Percentiles rank a stretch among this genome's conserved stretches.
These are phyloP conservation scores for Linnemannia zychae DNA, from an alignment of 192 early-diverging fungal species.

Conservation along the genomic window DNA sequence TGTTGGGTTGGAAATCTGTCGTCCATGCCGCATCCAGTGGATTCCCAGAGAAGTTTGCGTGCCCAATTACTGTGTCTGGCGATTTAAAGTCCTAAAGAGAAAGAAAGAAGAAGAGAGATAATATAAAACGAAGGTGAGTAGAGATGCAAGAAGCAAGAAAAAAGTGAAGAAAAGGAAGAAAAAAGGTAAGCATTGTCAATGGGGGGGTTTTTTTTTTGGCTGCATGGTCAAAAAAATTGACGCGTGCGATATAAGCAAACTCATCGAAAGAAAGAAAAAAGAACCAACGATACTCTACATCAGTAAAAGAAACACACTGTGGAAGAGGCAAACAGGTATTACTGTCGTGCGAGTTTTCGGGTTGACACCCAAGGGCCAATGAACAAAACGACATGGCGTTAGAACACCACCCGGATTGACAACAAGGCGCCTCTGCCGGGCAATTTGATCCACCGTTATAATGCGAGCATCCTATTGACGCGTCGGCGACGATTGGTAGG, in stretches of 20 bases:
- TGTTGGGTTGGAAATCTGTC: conserved; percentile 50
- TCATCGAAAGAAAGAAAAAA: no score
- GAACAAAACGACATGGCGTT: conserved; percentile 54
- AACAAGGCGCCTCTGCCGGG: conserved; percentile 62
- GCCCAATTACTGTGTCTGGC: conserved; percentile 15
- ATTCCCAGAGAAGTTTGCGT: conserved; percentile 45
- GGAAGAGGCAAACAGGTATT: conserved; percentile 45
- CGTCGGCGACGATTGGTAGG: neutral
- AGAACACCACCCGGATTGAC: conserved; percentile 59
- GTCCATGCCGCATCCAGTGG: conserved; percentile 50
- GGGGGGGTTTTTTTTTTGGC: neutral
- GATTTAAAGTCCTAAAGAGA: conserved; percentile 31
- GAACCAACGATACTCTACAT: conserved; percentile 16
- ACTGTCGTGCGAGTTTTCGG: conserved; percentile 51
- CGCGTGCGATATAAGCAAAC: no score
- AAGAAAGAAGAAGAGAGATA: no score
- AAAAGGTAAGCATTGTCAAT: no score
- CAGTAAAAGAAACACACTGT: conserved; percentile 35
- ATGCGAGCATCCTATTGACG: conserved; percentile 38
- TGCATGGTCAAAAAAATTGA: no score
- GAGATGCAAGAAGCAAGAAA: no score
- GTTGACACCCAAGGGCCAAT: conserved; percentile 50
- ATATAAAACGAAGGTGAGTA: no score
- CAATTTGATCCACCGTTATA: conserved; percentile 54
- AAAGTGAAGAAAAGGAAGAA: no score